These are phyloP conservation scores for Ricinus communis DNA, from an alignment of 345 rosid species.

Conservation along the genomic window DNA sequence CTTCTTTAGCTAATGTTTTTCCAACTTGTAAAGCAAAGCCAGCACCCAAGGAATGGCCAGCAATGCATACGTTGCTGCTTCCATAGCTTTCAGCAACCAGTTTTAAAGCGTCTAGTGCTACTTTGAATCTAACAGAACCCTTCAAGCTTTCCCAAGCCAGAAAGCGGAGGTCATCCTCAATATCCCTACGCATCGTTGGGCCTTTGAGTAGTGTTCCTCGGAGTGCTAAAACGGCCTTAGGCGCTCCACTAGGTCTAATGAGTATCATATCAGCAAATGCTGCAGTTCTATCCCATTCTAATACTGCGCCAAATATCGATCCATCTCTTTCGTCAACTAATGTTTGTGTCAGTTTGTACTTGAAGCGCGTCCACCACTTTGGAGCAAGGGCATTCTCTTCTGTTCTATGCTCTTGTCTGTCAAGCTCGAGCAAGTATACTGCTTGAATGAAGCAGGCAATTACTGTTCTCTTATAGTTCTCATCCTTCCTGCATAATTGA, in stretches of 20 bases:
- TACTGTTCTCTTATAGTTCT: constrained; percentile 86
- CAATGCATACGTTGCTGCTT: constrained; percentile 72
- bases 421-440: constrained; percentile 84
- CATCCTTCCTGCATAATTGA: constrained; percentile 62
- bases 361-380: constrained; percentile 94
- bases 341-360: constrained; percentile 70
- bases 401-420: constrained; percentile 76
- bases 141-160: constrained; percentile 92
- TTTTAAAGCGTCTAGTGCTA: constrained; percentile 60
- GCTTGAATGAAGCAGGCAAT: constrained; percentile 95
- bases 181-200: constrained; percentile 76
- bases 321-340: constrained; percentile 80
- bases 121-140: constrained; percentile 83
- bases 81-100: constrained; percentile 72
- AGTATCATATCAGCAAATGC: constrained; percentile 75
- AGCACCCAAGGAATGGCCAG: constrained; percentile 95
- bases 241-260: constrained; percentile 91
- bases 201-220: constrained; percentile 85
- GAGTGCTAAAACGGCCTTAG: constrained; percentile 73
- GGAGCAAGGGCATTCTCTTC: constrained; percentile 77
- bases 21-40: constrained; percentile 96
- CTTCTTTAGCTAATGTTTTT: constrained; percentile 87
- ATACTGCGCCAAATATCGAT: constrained; percentile 78
- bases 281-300: constrained; percentile 91
- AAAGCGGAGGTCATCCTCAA: constrained; percentile 92